These are phyloP conservation scores for Daldinia caldariorum DNA, from an alignment of 495 filamentous ascomycete genomes.

Conservation along the genomic window DNA sequence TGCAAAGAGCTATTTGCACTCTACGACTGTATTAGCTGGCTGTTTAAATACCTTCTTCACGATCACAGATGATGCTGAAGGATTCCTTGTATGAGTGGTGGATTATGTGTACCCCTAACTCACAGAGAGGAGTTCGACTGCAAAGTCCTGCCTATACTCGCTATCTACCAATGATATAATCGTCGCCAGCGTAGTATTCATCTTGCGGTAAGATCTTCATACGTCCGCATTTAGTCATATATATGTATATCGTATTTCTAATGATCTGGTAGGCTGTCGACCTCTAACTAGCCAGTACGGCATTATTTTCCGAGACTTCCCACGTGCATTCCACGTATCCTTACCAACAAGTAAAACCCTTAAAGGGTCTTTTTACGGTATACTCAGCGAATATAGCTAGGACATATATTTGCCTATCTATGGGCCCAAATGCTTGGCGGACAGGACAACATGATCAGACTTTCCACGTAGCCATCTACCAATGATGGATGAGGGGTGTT, in stretches of 20 bases:
- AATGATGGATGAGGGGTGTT: slow-evolving; percentile 7
- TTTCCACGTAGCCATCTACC: slow-evolving; percentile 1
- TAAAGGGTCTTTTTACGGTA: not conserved
- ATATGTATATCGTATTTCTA: not conserved
- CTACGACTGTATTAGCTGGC: not conserved
- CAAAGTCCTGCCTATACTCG: not conserved
- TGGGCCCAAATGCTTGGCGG: not conserved
- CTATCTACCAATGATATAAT: not conserved
- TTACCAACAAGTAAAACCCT: not conserved
- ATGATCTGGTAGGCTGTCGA: not conserved
- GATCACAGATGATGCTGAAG: not conserved
- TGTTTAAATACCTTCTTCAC: not conserved
- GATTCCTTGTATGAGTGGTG: not conserved
- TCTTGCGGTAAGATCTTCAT: not conserved
- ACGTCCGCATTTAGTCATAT: not conserved
- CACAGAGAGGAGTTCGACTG: not conserved
- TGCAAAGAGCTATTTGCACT: not conserved
- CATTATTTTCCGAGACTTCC: not conserved
- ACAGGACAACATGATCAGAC: slow-evolving; percentile 3
- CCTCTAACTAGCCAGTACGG: not conserved
- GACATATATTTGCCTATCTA: not conserved
- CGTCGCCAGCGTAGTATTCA: not conserved
- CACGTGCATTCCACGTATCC: not conserved
- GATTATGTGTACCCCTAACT: not conserved
- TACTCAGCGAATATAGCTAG: not conserved